Base-by-base conservation (phyloP, 2,329 filamentous ascomycete genomes). In the Exophiala lecanii-corni region DNA sequence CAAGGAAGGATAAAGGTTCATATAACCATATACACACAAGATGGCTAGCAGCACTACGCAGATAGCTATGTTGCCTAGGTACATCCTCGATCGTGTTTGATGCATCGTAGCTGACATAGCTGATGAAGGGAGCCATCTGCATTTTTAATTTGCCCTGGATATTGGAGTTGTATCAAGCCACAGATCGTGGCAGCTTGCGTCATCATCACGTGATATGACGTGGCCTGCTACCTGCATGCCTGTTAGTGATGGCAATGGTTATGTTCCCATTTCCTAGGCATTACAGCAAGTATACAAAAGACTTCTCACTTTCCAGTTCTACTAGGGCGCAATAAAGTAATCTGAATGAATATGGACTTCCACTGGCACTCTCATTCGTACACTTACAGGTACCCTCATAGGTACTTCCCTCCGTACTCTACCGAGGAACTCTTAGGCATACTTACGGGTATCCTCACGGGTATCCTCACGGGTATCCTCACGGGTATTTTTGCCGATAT, bases 61-160 rank as follows among this genome's bases (percentile, higher is more conserved):
- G 85, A 67, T 52, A 76, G 68, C 0, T 13, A 15, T 0, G 76
- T 78, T 4, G 76, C 81, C 0, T 79, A 69, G 1, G 78, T 86
- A 66, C 86, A 9, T n/a, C 25, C 9, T 28, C 9, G 9, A 28
- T 28, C n/a, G n/a, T n/a, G n/a, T n/a, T n/a, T n/a, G n/a, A 28
- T n/a, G 25, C 9, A 9, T 28, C 25, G 25, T 9, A n/a, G n/a
- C 25, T n/a, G n/a, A n/a, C 25, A 9, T 28, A 9, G 25, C 9
- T n/a, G 25, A 9, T 28, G n/a, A 9, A n/a, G n/a, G 25, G n/a
- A 28, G 25, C 25, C 25, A n/a, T 9, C 9, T 28, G 25, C n/a
- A 28, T 28, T 28, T n/a, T 28, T 28, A 28, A n/a, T 28, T 9
- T n/a, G 25, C 25, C 25, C 25, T 9, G 25, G 25, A 9, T 28